A percentile compares a stretch with the other conserved stretches of the same genome.
These are phyloP conservation scores for Candida verbasci DNA, from an alignment of 805 yeast species.

Conservation along the genomic window DNA sequence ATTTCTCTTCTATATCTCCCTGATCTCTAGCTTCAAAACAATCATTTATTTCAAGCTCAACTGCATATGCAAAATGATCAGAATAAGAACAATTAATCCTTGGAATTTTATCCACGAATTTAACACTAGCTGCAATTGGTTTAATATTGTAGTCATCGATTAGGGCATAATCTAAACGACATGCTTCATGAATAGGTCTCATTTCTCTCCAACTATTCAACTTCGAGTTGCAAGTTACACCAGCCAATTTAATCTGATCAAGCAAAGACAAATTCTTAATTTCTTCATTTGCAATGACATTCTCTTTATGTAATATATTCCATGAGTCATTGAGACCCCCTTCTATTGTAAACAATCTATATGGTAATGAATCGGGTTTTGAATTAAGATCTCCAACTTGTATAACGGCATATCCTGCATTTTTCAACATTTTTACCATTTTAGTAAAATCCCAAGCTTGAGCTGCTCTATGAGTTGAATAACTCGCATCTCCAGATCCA, in stretches of 20 bases:
- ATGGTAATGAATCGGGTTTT: conserved; percentile 80
- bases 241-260: conserved; percentile 66
- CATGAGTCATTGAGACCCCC: conserved; percentile 78
- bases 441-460: conserved; percentile 95
- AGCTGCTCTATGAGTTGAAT: conserved; percentile 82
- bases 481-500: conserved; percentile 76
- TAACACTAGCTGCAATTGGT: conserved; percentile 63
- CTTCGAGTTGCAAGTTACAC: conserved; percentile 85
- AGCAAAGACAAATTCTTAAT: conserved; percentile 25
- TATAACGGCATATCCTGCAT: conserved; percentile 79
- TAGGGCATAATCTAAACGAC: conserved; percentile 86
- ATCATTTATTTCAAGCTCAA: conserved; percentile 21
- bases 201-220: conserved; percentile 81
- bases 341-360: conserved; percentile 63
- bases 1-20: conserved; percentile 12
- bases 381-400: conserved; percentile 94
- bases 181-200: conserved; percentile 61
- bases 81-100: conserved; percentile 64
- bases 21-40: conserved; percentile 4
- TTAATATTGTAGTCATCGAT: conserved; percentile 53
- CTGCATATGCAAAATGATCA: conserved; percentile 83
- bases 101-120: conserved; percentile 66
- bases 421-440: conserved; percentile 53
- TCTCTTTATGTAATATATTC: conserved; percentile 50
- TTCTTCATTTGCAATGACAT: conserved; percentile 10